These are phyloP conservation scores for Trametes maxima DNA, from an alignment of 768 basidiomycete species.

Conservation along the genomic window DNA sequence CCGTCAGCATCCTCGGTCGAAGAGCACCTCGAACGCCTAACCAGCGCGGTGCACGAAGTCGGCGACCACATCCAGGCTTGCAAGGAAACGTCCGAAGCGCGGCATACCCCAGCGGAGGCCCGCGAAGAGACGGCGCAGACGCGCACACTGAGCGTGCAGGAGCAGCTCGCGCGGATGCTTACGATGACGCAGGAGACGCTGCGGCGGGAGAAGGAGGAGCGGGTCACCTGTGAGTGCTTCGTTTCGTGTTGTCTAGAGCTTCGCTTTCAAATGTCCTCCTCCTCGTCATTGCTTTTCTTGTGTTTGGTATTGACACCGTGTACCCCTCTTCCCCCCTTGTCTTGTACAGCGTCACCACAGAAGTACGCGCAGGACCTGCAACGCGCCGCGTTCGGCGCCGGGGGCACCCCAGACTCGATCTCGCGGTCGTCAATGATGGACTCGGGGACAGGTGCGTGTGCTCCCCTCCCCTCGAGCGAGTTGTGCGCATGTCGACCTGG, in stretches of 20 bases:
- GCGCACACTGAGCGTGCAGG: conserved; percentile 8
- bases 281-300: no score
- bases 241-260: background rate
- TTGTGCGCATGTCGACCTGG: background rate
- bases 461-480: background rate
- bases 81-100: conserved; percentile 4
- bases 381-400: conserved; percentile 18
- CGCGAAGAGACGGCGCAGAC: background rate
- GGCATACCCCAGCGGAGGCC: background rate
- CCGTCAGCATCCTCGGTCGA: conserved; percentile 2
- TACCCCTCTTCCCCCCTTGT: background rate
- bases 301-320: background rate
- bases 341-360: background rate
- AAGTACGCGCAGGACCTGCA: conserved; percentile 11
- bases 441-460: background rate
- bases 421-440: conserved; percentile 21
- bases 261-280: background rate
- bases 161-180: conserved; percentile 13
- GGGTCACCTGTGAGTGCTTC: conserved; percentile 1
- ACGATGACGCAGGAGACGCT: conserved; percentile 7
- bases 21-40: conserved; percentile 17
- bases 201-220: conserved; percentile 1
- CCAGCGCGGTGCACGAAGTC: conserved; percentile 6
- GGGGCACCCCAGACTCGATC: conserved; percentile 9
- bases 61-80: conserved; percentile 5